Evolutionary conservation across 495 filamentous ascomycete species (phyloP), one percentile per base, ranked within the genome.

Genomic region (Penicillium diatomitis): DNA sequence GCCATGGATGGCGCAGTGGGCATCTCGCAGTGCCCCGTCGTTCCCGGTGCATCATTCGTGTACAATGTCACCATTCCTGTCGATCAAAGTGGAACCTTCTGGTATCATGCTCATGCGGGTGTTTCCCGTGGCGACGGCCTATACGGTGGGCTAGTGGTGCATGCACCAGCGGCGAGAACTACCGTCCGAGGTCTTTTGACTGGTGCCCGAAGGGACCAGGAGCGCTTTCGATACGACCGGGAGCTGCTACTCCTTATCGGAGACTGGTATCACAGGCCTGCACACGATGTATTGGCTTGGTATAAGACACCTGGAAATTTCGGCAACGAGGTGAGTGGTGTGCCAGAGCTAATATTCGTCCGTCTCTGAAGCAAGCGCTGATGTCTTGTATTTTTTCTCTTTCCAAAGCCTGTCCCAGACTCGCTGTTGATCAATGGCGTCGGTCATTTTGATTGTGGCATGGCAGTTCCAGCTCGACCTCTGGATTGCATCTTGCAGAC

Each of bases 1-100:
- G 62, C 69, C 11, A 88, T 90, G 86, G 87, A 92, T 61, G 87
- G 87, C 0, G 75, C 83, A 4, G 69, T 69, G 0, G 78, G 79
- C 8, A 77, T 81, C 30, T 82, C 79, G 10, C 86, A 91, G 58
- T 88, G 83, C 50, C 60, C 75, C 4, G 79, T 88, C 39, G 58
- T 72, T 4, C 81, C 85, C 0, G 87, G 86, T 6, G 60, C 65
- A 32, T 75, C 67, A 35, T 83, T 90, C 47, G 78, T 72, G n/a
- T 90, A 90, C 57, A 83, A 88, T 60, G 82, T 92, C 58, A 84
- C 82, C 9, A 85, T 88, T 61, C 59, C 87, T 65, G 58, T 79
- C 12, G 69, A 84, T 51, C 82, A 89, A 62, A 80, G 79, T 5
- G 86, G 86, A 11, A 88, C 85, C 2, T 90, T 87, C 64, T 90